Evolutionary conservation across 768 basidiomycete species (phyloP).

Genomic region (Boletellus sp.): DNA sequence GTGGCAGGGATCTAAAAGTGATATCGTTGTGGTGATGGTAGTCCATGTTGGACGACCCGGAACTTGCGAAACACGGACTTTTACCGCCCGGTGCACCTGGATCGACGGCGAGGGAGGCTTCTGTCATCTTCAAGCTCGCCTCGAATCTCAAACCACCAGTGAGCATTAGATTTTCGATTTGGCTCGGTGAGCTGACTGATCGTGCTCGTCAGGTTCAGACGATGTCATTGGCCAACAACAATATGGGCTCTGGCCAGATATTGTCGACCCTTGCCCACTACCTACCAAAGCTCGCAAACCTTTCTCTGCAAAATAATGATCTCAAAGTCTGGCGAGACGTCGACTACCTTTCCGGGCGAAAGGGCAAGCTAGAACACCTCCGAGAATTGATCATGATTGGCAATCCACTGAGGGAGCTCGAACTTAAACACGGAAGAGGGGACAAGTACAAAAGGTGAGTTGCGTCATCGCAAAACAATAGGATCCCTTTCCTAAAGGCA

Average conservation of each 20-base stretch:
- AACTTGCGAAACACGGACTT: slow-evolving; percentile 69
- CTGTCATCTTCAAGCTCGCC: slow-evolving; percentile 88
- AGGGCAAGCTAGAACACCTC: slow-evolving; percentile 56
- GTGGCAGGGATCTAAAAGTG: neutral
- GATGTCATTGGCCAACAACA: slow-evolving; percentile 80
- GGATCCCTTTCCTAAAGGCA: slow-evolving; percentile 1
- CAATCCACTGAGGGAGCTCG: slow-evolving; percentile 68
- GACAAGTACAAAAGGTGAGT: slow-evolving; percentile 69
- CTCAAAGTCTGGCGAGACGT: slow-evolving; percentile 69
- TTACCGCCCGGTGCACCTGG: slow-evolving; percentile 65
- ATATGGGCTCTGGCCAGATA: slow-evolving; percentile 55
- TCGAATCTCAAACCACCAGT: slow-evolving; percentile 74
- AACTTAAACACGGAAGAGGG: slow-evolving; percentile 51
- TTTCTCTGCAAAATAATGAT: slow-evolving; percentile 77
- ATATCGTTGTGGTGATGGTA: slow-evolving; percentile 29
- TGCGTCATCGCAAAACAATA: neutral
- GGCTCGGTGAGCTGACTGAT: neutral
- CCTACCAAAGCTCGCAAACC: slow-evolving; percentile 74
- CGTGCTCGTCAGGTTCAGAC: slow-evolving; percentile 56
- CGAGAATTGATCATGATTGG: slow-evolving; percentile 72
- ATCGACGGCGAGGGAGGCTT: slow-evolving; percentile 60
- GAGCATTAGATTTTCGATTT: slow-evolving; percentile 12
- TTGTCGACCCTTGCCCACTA: slow-evolving; percentile 64
- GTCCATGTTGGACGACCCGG: slow-evolving; percentile 76
- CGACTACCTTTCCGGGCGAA: slow-evolving; percentile 55